Conservation (phyloP, 371 early-diverging fungal species). For the Smittium culicis region DNA sequence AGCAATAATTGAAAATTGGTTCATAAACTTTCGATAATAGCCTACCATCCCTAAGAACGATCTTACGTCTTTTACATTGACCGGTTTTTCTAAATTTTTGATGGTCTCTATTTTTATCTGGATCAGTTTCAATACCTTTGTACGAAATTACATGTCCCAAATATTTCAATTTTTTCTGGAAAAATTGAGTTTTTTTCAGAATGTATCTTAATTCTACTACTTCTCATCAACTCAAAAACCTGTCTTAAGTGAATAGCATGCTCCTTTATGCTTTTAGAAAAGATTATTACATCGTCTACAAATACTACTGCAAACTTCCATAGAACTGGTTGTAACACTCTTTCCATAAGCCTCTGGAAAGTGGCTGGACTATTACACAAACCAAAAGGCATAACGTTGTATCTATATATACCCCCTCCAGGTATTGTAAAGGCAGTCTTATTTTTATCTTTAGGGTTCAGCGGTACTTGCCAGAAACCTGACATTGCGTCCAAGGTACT, state of each 20-base stretch:
- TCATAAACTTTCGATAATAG: constrained; percentile 21
- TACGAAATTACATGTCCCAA: constrained; percentile 2
- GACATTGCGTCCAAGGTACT: constrained; percentile 20
- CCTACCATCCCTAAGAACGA: constrained; percentile 21
- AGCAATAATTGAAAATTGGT: constrained; percentile 12
- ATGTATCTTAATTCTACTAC: constrained; percentile 18
- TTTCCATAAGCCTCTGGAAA: constrained; percentile 7
- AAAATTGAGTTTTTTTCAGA: constrained; percentile 15
- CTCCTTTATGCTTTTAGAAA: constrained; percentile 7
- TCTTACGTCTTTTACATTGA: constrained; percentile 17
- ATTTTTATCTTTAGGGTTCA: constrained; percentile 16
- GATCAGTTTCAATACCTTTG: constrained; percentile 12
- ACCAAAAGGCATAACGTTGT: constrained; percentile 9
- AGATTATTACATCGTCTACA: constrained; percentile 15
- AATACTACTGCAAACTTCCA: constrained; percentile 10
- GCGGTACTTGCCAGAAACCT: constrained; percentile 31
- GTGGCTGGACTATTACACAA: constrained; percentile 6
- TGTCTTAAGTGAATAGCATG: constrained; percentile 8
- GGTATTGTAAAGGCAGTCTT: constrained; percentile 35
- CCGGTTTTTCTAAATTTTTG: constrained; percentile 12
- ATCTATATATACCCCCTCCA: constrained; percentile 2
- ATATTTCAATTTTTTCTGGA: constrained; percentile 7
- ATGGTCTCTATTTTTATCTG: constrained; percentile 13
- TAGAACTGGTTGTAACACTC: background rate
- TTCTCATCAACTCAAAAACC: constrained; percentile 12